Evolutionary conservation across 2,329 filamentous ascomycete genomes (phyloP).

Genomic region (Aspergillus nomiae): DNA sequence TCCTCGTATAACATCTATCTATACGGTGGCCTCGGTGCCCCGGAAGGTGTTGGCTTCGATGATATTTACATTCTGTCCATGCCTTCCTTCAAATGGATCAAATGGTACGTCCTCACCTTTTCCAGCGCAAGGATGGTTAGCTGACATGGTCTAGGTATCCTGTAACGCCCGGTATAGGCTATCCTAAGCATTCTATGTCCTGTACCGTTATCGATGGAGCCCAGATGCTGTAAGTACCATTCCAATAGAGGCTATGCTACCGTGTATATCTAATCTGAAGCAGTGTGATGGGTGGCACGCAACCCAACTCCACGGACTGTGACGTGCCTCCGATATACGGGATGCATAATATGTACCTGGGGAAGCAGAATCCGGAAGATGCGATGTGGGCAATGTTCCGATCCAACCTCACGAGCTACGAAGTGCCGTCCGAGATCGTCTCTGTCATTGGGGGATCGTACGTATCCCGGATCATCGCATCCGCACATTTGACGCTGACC

Average conservation of each 20-base stretch:
- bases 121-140: neutral
- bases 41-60: neutral
- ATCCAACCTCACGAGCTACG: slow-evolving; percentile 5
- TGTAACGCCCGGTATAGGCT: neutral
- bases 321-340: slow-evolving; percentile 5
- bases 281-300: slow-evolving; percentile 6
- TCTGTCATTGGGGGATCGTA: slow-evolving; percentile 9
- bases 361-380: slow-evolving; percentile 6
- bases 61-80: slow-evolving; percentile 2
- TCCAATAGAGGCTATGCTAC: too few species aligned
- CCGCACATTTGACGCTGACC: neutral
- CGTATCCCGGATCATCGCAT: neutral
- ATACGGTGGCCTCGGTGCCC: neutral
- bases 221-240: slow-evolving; percentile 6
- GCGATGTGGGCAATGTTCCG: slow-evolving; percentile 1
- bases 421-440: slow-evolving; percentile 4
- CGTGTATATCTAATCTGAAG: neutral
- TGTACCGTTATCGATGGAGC: slow-evolving; percentile 5
- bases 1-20: slow-evolving; percentile 11
- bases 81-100: slow-evolving; percentile 8
- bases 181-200: slow-evolving; percentile 2
- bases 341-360: slow-evolving; percentile 12
- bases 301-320: slow-evolving; percentile 5
- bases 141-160: neutral
- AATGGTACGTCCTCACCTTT: neutral